Base-by-base conservation (phyloP, 768 basidiomycete species). In the Lentinula detonsa region DNA sequence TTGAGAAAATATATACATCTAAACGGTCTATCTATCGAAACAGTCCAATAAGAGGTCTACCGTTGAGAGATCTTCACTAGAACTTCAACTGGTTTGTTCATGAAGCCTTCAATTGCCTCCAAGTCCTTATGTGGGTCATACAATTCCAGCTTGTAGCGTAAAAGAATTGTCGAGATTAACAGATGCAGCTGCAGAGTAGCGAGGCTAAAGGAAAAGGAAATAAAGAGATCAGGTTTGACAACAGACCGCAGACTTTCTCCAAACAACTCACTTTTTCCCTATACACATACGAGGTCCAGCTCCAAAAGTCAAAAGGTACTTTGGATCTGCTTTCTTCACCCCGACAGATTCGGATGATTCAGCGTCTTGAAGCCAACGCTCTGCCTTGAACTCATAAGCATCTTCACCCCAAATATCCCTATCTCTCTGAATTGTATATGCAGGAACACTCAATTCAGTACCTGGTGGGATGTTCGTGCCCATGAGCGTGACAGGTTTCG, bases 101-200 rank as follows among this genome's bases (percentile, higher is more conserved):
- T 62, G 40, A 62, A 62, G 11, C 61, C 61, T 31, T 62, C 61
- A 13, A 62, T 51, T 15, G 55, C 57, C 28, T 52, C 48, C 33
- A 62, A 51, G 33, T 50, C 54, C 18, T 42, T 56, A 13, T 51
- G 55, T 7, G 61, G 61, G n/a, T 46, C 40, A 39, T 39, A 57
- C 35, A 62, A 21, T 35, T 43, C 51, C 18, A 62, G 31, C 37
- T 62, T 57, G 61, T 62, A 62, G 3, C 61, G 54, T 31, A 62
- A 21, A 15, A 62, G 39, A 10, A 57, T 45, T 5, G 61, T 62
- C 15, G 54, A 31, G 7, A 62, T 43, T 31, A 57, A 21, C n/a
- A 62, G 61, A 34, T 62, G 61, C 37, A 62, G 37, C 18, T 62
- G 61, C 55, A 62, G 46, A n/a, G 46, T 57, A 34, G 61, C 61